Percentiles rank a stretch among this genome's conserved stretches.
These are phyloP conservation scores for Geranium rotundifolium DNA, from an alignment of 345 rosid genomes.

Conservation along the genomic window DNA sequence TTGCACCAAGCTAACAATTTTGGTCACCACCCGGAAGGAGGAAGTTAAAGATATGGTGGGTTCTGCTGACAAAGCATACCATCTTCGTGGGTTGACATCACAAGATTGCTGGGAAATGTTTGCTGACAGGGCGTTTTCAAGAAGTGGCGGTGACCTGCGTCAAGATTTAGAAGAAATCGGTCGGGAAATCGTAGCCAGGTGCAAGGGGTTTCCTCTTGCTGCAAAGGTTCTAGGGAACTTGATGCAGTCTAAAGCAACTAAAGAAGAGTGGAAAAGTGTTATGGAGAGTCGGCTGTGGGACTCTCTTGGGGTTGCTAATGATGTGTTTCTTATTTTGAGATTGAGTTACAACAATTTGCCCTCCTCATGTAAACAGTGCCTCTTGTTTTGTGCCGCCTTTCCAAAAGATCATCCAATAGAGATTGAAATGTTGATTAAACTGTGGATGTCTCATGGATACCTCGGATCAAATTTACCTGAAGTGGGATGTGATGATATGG, in stretches of 20 bases:
- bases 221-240: conserved; percentile 16
- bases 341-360: conserved; percentile 18
- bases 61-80: too few relatives aligned
- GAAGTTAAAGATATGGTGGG: too few relatives aligned
- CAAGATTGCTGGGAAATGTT: too few relatives aligned
- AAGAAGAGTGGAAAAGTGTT: conserved; percentile 7
- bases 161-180: conserved; percentile 4
- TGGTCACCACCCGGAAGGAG: too few relatives aligned
- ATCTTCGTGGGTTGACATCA: too few relatives aligned
- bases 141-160: too few relatives aligned
- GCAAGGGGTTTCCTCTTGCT: conserved; percentile 22
- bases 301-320: conserved; percentile 3
- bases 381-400: conserved; percentile 16
- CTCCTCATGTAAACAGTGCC: conserved; percentile 8
- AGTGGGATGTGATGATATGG: background rate
- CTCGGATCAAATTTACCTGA: background rate
- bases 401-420: conserved; percentile 15
- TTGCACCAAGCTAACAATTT: too few relatives aligned
- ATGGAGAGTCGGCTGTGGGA: background rate
- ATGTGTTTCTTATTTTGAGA: conserved; percentile 6
- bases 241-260: conserved; percentile 5
- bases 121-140: too few relatives aligned
- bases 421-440: conserved; percentile 14
- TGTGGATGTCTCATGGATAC: conserved; percentile 17
- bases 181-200: conserved; percentile 10